Conservation (phyloP, 2,329 filamentous ascomycete species). For the Phialophora tarda region DNA sequence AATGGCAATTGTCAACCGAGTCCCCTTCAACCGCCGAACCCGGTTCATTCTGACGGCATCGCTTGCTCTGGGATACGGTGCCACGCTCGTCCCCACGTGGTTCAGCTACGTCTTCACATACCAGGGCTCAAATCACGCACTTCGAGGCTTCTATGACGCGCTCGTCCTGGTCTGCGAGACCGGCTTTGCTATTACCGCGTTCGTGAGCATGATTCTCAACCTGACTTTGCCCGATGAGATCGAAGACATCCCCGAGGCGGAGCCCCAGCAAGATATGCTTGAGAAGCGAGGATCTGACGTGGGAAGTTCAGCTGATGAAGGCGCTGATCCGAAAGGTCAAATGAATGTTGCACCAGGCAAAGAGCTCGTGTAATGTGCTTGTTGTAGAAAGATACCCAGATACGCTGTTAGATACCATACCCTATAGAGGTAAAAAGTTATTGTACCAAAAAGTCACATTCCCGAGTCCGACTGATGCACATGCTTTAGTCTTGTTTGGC, state of each 20-base stretch:
- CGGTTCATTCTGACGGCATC: slow-evolving; percentile 69
- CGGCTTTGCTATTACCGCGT: slow-evolving; percentile 67
- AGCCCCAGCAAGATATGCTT: slow-evolving; percentile 29
- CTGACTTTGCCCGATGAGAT: slow-evolving; percentile 73
- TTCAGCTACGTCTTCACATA: slow-evolving; percentile 53
- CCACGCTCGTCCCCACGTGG: slow-evolving; percentile 56
- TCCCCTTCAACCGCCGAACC: slow-evolving; percentile 68
- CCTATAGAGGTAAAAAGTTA: not conserved
- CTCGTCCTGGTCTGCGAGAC: slow-evolving; percentile 73
- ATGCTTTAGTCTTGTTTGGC: not conserved
- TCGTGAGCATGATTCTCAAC: slow-evolving; percentile 75
- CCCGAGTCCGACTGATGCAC: not conserved
- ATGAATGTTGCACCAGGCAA: slow-evolving; percentile 21
- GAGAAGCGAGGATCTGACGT: slow-evolving; percentile 18
- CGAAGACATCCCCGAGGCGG: slow-evolving; percentile 62
- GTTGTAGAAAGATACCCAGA: slow-evolving; percentile 5
- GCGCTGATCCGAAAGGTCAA: slow-evolving; percentile 13
- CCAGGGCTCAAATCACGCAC: slow-evolving; percentile 65
- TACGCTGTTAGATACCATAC: not conserved
- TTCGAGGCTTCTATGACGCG: slow-evolving; percentile 61
- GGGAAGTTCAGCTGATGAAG: slow-evolving; percentile 4
- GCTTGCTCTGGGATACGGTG: slow-evolving; percentile 64
- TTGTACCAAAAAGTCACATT: not conserved
- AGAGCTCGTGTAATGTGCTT: slow-evolving; percentile 27
- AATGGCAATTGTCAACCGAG: slow-evolving; percentile 67